phyloP scores from a whole-genome alignment of 1,284 basidiomycete species.

The Xerocomus alliaceus region DNA sequence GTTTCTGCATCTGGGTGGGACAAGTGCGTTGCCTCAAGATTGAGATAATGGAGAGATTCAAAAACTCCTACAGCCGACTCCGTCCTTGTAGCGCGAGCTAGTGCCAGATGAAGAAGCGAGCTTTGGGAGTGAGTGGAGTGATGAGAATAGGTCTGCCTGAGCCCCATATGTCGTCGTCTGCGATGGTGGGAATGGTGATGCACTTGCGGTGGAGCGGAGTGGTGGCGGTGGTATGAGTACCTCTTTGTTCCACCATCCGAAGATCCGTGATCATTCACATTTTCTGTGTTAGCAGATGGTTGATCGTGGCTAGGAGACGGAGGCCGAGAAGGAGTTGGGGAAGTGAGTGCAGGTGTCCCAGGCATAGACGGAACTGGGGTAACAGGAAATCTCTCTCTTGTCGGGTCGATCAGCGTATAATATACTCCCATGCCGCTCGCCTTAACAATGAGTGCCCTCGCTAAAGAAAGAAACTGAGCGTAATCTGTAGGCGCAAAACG shows the following conservation, averaged over 20 bases:
- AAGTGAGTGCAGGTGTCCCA: constrained; percentile 44
- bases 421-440: constrained; percentile 72
- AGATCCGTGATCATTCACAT: background rate
- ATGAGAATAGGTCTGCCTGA: constrained; percentile 21
- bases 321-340: constrained; percentile 38
- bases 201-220: constrained; percentile 14
- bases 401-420: constrained; percentile 67
- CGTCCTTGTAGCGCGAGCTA: constrained; percentile 36
- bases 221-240: constrained; percentile 5
- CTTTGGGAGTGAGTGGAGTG: constrained; percentile 29
- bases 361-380: constrained; percentile 55
- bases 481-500: constrained; percentile 71
- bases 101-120: constrained; percentile 39
- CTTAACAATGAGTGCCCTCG: constrained; percentile 60
- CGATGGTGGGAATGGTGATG: constrained; percentile 38
- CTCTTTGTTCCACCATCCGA: background rate
- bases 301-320: constrained; percentile 31
- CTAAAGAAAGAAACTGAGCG: constrained; percentile 55
- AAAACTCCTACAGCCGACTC: constrained; percentile 82
- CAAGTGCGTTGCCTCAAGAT: constrained; percentile 69
- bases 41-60: constrained; percentile 79
- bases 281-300: background rate
- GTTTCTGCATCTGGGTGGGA: constrained; percentile 58
- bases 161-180: constrained; percentile 23
- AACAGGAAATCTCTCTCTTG: constrained; percentile 60